phyloP scores from a whole-genome alignment of 2,329 filamentous ascomycete genomes.

The Aspergillus costaricaensis region DNA sequence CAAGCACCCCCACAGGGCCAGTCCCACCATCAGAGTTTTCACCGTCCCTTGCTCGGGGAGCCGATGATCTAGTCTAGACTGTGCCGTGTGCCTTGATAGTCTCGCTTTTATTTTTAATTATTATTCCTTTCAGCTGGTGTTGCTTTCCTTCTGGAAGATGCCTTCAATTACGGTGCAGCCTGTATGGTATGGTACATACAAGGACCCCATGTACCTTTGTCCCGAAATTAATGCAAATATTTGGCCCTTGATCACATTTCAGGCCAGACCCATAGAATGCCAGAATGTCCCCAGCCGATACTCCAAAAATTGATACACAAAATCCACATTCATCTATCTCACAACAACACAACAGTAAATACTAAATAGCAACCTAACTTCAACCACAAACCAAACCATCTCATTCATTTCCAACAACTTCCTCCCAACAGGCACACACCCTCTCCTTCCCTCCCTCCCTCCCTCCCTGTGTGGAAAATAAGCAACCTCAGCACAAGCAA shows the following conservation, averaged over 20 bases:
- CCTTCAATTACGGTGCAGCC: not conserved
- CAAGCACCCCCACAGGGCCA: conserved; percentile 7
- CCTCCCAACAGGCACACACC: not conserved
- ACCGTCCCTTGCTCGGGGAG: conserved; percentile 20
- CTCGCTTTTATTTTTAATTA: conserved; percentile 7
- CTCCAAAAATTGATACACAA: not conserved
- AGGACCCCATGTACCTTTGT: not conserved
- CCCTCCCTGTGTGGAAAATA: no score
- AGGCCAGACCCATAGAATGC: not conserved
- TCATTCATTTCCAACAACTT: not conserved
- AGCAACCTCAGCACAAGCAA: not conserved
- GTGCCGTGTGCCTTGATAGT: conserved; percentile 11
- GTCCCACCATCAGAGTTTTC: conserved; percentile 26
- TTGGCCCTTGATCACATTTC: not conserved
- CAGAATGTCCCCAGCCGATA: not conserved
- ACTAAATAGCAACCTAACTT: not conserved
- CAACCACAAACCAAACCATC: not conserved
- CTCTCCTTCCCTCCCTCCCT: not conserved
- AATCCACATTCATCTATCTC: not conserved
- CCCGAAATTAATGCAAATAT: not conserved
- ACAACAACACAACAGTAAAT: not conserved
- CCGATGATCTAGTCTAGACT: conserved; percentile 16
- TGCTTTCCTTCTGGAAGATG: conserved; percentile 1
- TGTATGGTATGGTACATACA: conserved; percentile 20
- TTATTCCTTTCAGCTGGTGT: not conserved